Evolutionary conservation across 345 rosid species (phyloP).

Genomic region (Acer negundo): DNA sequence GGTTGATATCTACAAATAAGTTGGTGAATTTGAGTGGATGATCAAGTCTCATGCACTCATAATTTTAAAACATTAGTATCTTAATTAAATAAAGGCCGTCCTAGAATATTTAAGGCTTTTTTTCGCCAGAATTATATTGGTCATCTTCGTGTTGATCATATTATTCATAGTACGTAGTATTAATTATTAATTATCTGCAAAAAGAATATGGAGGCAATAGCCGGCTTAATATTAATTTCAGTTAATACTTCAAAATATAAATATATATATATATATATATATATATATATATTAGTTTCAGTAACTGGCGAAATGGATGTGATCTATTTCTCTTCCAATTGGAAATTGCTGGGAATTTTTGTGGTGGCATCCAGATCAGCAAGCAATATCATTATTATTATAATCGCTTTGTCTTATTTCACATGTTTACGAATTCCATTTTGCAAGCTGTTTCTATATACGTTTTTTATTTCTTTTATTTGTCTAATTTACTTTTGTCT

Average conservation of each 20-base stretch:
- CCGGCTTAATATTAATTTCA: background rate
- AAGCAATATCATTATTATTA: background rate
- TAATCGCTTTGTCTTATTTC: background rate
- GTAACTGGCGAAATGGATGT: background rate
- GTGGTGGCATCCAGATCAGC: background rate
- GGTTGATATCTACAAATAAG: no score
- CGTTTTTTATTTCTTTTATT: background rate
- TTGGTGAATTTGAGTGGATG: no score
- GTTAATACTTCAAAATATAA: no score
- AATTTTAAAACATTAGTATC: no score
- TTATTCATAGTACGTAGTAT: no score
- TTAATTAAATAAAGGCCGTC: no score
- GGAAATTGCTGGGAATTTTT: background rate
- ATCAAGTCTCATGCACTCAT: no score
- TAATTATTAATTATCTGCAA: no score
- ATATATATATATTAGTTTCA: no score
- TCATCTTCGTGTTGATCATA: background rate
- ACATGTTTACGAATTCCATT: background rate
- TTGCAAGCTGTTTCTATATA: background rate
- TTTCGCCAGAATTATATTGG: background rate
- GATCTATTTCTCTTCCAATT: background rate
- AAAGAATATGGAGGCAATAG: background rate
- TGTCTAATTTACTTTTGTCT: no score
- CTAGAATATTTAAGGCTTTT: no score
- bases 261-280: no score